These are phyloP conservation scores for Phytophthora megakarya DNA, from an alignment of 352 stramenopile genomes.

Conservation along the genomic window DNA sequence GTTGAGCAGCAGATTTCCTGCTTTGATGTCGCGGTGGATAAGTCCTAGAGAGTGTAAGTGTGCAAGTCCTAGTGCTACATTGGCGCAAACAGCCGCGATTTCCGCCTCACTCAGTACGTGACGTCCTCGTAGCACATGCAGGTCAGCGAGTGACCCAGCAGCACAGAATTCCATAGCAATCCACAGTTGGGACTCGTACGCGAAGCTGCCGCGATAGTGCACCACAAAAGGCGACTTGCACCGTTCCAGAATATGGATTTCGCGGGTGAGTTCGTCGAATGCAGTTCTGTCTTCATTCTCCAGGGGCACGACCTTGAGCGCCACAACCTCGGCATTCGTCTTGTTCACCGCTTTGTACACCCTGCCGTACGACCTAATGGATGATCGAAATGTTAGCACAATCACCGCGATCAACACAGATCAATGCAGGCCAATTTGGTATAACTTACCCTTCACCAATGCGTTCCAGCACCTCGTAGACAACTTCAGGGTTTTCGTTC, in stretches of 20 bases:
- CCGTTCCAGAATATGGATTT: constrained; percentile 86
- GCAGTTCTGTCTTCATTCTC: constrained; percentile 70
- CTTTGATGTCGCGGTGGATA: constrained; percentile 91
- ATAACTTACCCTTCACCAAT: constrained; percentile 70
- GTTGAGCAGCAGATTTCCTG: constrained; percentile 84
- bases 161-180: constrained; percentile 92
- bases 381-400: constrained; percentile 23
- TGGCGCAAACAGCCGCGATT: constrained; percentile 76
- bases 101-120: constrained; percentile 61
- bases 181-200: constrained; percentile 76
- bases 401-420: neutral
- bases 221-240: constrained; percentile 86
- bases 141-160: constrained; percentile 81
- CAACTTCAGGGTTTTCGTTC: constrained; percentile 67
- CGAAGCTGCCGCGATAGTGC: constrained; percentile 84
- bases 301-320: constrained; percentile 86
- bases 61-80: constrained; percentile 67
- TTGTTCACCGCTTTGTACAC: constrained; percentile 84
- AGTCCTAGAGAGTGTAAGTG: constrained; percentile 82
- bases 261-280: constrained; percentile 71
- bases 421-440: neutral
- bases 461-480: constrained; percentile 77
- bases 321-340: constrained; percentile 63
- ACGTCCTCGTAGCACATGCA: constrained; percentile 62
- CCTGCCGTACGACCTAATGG: constrained; percentile 74